Evolutionary conservation across 495 filamentous ascomycete species (phyloP), one percentile per base, ranked within the genome.

Genomic region (Diplogelasinospora grovesii): DNA sequence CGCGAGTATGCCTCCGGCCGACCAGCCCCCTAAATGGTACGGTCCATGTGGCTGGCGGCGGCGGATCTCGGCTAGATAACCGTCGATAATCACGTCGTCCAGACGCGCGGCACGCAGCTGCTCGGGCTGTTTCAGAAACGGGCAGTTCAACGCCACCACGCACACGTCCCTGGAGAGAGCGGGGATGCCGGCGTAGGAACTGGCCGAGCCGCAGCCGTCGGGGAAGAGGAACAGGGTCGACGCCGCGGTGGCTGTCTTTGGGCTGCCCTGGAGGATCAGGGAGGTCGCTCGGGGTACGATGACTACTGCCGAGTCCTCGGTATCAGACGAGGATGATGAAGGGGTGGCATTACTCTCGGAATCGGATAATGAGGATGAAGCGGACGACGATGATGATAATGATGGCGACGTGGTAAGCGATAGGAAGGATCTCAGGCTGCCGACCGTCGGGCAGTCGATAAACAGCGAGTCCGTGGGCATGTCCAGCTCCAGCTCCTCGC

Each of bases 1-100:
- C n/a, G 82, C 81, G 46, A 79, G 71, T 39, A 83, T 77, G 26
- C 83, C 82, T 40, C 82, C 82, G 13, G 79, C 80, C 13, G 80
- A 84, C 82, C 82, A 86, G 16, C 77, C 77, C 18, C 70, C 75
- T 11, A 81, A 38, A 41, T 61, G 38, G 41, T 79, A 81, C 0
- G 77, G 75, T 3, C 76, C 77, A 0, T 52, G 13, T 3, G 68
- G 65, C 43, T 71, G 73, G 15, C 62, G 61, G 0, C 59, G 56
- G 9, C 59, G 60, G 27, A 80, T 65, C 36, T 71, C 71, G 3
- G 29, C 21, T 3, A 69, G 18, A 31, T 69, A 79, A 3, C 39
- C 26, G 0, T 39, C 31, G 63, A 39, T 54, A 56, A 48, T 15
- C 1, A 8, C 9, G 7, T 33, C 30, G 30, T 18, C 9, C 13